Evolutionary conservation across 148 eudicot genomes (phyloP), one percentile per base, ranked within the genome.

Genomic region (Spergularia marina): DNA sequence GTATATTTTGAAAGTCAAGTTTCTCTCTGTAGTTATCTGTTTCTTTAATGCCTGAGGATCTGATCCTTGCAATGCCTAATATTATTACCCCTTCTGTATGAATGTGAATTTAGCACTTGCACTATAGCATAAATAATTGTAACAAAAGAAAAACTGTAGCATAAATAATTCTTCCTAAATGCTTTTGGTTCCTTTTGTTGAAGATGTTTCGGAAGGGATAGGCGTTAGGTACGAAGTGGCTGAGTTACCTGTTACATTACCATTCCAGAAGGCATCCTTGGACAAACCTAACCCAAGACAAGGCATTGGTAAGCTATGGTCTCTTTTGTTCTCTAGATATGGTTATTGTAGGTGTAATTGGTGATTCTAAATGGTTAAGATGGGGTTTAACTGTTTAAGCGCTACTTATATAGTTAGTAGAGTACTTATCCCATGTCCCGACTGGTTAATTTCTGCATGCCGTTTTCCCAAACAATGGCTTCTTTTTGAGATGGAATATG

Each of bases 251-350:
- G 78, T 94, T 59, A 80, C 87, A 65, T 85, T 94, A 75, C 98
- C 98, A 61, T 87, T 82, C 68, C 98, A 87, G 85, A 94, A 94
- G 88, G 96, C 98, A 60, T 89, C 86, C 64, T 82, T 82, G 13
- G 98, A 94, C 79, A 94, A 89, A 74, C 98, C 98, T 78, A 94
- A 94, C 76, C 98, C 98, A 10, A 94, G 88, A 68, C 98, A 92
- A 87, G 98, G 98, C 83, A 87, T 94, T 72, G 93, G 98, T 94
- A 80, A 88, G 88, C 23, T 69, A 75, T 55, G 40, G 34, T 67
- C 72, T 70, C 34, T 72, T 15, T 18, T 69, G 21, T 5, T 69
- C 52, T 23, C 17, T 64, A 60, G 40, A 59, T 21, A 52, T 68
- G 52, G 18, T 66, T 44, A 44, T 47, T 44, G 39, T 40, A 39